Base-by-base conservation (phyloP, 345 rosid genomes). In the Arabidopsis arenosa region DNA sequence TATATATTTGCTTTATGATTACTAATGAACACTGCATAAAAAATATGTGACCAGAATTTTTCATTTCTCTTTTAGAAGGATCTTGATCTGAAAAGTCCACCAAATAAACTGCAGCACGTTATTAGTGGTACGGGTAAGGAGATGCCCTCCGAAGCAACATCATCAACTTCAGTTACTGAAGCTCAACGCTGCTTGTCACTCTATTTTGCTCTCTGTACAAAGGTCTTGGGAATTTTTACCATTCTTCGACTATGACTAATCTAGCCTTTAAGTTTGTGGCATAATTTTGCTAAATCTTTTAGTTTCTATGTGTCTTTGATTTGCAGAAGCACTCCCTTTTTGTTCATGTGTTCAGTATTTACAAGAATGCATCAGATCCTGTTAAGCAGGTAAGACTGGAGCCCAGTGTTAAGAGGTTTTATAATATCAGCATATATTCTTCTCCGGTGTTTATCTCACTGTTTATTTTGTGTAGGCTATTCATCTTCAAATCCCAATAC, bases 121-220 rank as follows among this genome's bases (percentile, higher is more conserved):
- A 80, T 67, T 78, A 75, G 79, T 63, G 68, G 70, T 66, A 88
- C 83, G 73, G 66, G 70, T 66, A 88, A 83, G 73, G 89, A 89
- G 59, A 55, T 64, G 57, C 79, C 80, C 48, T 79, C 81, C 7
- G 92, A 87, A 61, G 72, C 77, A 58, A 78, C 84, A 35, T 75
- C 90, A 76, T 76, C 84, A 63, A 68, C 77, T 75, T 86, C 88
- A 54, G 54, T 84, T 18, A 28, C 84, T 47, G 97, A 88, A 81
- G 97, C 96, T 39, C 97, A 92, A 84, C 90, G 85, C 70, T 87
- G 91, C 88, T 76, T 90, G 90, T 88, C 99, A 69, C 87, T 95
- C 66, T 92, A 87, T 82, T 95, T 92, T 88, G 97, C 97, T 44
- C 86, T 95, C 45, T 95, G 99, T 83, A 95, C 99, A 69, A 95